These are phyloP conservation scores for Jimgerdemannia flammicorona DNA, from an alignment of 192 early-diverging fungal genomes.

Conservation along the genomic window DNA sequence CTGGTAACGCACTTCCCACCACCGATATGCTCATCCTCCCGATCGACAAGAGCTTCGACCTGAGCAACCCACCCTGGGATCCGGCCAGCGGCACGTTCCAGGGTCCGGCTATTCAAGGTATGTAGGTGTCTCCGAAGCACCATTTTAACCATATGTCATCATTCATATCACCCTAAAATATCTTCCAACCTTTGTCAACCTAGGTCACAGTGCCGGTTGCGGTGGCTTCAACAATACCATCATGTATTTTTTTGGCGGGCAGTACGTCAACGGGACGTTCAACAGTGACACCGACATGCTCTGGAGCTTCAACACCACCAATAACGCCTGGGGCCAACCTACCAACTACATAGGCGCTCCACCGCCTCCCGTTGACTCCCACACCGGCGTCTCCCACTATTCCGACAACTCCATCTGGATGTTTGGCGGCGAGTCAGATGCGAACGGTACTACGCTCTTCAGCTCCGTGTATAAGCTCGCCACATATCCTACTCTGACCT, in stretches of 20 bases:
- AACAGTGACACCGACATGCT: constrained; percentile 3
- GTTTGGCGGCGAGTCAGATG: constrained; percentile 9
- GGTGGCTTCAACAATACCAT: constrained; percentile 9
- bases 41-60: constrained; percentile 2
- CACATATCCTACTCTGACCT: background rate
- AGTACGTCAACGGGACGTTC: too few relatives aligned
- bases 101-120: constrained; percentile 8
- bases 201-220: constrained; percentile 2
- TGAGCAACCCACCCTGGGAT: constrained; percentile 3
- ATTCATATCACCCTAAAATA: background rate
- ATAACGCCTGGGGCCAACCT: background rate
- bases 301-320: constrained; percentile 8
- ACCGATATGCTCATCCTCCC: constrained; percentile 15
- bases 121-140: too few relatives aligned
- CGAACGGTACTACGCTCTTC: background rate
- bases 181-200: background rate
- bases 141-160: background rate
- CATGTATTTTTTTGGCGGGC: constrained; percentile 11
- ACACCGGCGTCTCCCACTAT: background rate
- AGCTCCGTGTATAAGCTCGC: constrained; percentile 1
- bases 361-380: constrained; percentile 5
- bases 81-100: constrained; percentile 8
- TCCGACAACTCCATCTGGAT: constrained; percentile 2
- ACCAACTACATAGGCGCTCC: background rate
- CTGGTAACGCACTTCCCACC: constrained; percentile 1